These are phyloP conservation scores for Paecilomyces sp. DNA, from an alignment of 2,329 filamentous ascomycete genomes.

Conservation along the genomic window DNA sequence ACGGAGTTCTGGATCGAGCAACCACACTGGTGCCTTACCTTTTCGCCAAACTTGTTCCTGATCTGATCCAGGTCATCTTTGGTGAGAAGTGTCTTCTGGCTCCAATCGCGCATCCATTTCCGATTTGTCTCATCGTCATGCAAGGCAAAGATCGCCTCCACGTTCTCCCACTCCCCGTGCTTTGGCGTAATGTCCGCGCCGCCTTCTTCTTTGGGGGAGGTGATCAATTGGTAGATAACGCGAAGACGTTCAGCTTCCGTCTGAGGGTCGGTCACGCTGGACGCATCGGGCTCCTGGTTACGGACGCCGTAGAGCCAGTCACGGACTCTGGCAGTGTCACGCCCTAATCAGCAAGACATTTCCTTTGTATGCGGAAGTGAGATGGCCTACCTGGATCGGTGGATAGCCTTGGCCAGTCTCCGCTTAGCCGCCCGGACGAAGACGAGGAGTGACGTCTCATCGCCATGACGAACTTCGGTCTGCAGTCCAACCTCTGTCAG, in stretches of 20 bases:
- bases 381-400: slow-evolving; percentile 62
- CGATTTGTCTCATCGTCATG: slow-evolving; percentile 74
- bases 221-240: slow-evolving; percentile 79
- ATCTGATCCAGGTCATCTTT: slow-evolving; percentile 67
- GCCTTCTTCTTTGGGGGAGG: slow-evolving; percentile 63
- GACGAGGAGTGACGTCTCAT: slow-evolving; percentile 67
- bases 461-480: slow-evolving; percentile 78
- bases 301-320: slow-evolving; percentile 95
- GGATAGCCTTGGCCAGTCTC: slow-evolving; percentile 72
- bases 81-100: slow-evolving; percentile 41
- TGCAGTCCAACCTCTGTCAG: slow-evolving; percentile 73
- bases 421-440: slow-evolving; percentile 77
- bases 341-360: background rate
- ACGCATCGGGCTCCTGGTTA: slow-evolving; percentile 64
- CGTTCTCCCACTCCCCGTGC: slow-evolving; percentile 64
- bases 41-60: slow-evolving; percentile 68
- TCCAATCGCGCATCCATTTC: slow-evolving; percentile 69
- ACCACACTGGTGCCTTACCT: slow-evolving; percentile 12
- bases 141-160: slow-evolving; percentile 69
- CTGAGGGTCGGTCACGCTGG: slow-evolving; percentile 68
- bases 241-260: slow-evolving; percentile 85
- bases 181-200: slow-evolving; percentile 71
- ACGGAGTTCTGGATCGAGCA: background rate
- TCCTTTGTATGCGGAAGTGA: background rate
- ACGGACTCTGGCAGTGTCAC: slow-evolving; percentile 56